phyloP scores from a whole-genome alignment of 108 stramenopile species.

The Pelagomonas calceolata region DNA sequence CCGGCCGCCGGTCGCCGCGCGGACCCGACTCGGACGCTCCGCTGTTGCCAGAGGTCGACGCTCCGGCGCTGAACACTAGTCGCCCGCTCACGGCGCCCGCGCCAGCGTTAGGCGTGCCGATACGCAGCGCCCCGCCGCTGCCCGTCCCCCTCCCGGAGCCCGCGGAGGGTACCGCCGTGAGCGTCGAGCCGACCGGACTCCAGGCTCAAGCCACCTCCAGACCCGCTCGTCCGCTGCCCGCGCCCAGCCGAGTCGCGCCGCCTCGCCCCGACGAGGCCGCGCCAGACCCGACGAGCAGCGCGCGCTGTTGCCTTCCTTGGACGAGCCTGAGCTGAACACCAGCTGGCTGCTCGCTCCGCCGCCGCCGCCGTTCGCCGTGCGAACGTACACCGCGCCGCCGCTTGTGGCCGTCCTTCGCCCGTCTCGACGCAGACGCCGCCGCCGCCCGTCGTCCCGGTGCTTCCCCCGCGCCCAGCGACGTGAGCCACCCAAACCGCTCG shows the following conservation, averaged over 20 bases:
- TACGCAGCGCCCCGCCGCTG: too few species aligned
- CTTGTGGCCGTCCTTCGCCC: neutral
- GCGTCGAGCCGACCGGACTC: too few species aligned
- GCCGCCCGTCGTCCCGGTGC: neutral
- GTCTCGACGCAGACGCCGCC: neutral
- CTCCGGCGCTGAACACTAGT: too few species aligned
- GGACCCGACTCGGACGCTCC: too few species aligned
- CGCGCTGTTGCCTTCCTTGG: neutral
- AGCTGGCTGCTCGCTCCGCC: neutral
- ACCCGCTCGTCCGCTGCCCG: neutral
- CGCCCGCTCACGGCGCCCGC: too few species aligned
- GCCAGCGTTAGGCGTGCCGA: too few species aligned
- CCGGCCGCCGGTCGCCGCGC: slow-evolving; percentile 1
- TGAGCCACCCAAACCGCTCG: neutral
- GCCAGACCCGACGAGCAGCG: neutral
- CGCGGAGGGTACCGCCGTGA: too few species aligned
- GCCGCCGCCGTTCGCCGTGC: neutral
- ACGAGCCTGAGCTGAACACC: neutral
- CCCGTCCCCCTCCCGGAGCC: too few species aligned
- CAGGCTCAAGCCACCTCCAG: neutral
- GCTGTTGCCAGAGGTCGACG: too few species aligned
- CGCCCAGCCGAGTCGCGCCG: neutral
- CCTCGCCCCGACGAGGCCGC: neutral
- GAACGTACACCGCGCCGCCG: neutral
- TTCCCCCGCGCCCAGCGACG: neutral